A percentile compares a stretch with the other conserved stretches of the same genome.
Conservation (phyloP, 345 rosid genomes). For the Lepidium africanum region DNA sequence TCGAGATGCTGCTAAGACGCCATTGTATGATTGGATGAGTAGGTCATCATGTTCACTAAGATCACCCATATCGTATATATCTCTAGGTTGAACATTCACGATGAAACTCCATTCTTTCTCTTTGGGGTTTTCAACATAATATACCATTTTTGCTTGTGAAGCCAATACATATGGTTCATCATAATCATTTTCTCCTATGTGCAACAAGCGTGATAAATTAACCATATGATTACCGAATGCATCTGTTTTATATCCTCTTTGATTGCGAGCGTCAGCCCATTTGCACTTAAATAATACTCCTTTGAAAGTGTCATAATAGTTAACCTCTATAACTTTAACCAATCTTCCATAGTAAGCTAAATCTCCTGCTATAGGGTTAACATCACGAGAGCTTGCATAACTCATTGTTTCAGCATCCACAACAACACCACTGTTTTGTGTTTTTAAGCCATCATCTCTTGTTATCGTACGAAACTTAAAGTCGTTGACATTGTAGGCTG, state of each 20-base stretch:
- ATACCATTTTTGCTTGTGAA: background rate
- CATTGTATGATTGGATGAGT: no score
- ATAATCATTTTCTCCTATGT: background rate
- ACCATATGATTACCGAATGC: background rate
- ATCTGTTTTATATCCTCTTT: background rate
- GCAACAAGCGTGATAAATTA: background rate
- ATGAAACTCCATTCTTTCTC: background rate
- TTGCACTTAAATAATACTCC: background rate
- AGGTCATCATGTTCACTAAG: no score
- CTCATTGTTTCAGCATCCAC: background rate
- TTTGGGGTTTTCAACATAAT: background rate
- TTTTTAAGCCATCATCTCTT: background rate
- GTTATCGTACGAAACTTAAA: background rate
- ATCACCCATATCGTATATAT: background rate
- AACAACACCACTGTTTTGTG: background rate
- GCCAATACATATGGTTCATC: background rate
- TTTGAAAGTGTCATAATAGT: background rate
- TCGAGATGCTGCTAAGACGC: no score
- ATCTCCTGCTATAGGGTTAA: background rate
- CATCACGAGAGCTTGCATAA: background rate
- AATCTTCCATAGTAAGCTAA: background rate
- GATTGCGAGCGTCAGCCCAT: background rate
- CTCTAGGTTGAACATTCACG: background rate
- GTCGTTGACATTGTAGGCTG: background rate
- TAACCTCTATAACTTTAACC: no score